Base-by-base conservation (phyloP, 371 early-diverging fungal species). In the Chytridium lagenaria region DNA sequence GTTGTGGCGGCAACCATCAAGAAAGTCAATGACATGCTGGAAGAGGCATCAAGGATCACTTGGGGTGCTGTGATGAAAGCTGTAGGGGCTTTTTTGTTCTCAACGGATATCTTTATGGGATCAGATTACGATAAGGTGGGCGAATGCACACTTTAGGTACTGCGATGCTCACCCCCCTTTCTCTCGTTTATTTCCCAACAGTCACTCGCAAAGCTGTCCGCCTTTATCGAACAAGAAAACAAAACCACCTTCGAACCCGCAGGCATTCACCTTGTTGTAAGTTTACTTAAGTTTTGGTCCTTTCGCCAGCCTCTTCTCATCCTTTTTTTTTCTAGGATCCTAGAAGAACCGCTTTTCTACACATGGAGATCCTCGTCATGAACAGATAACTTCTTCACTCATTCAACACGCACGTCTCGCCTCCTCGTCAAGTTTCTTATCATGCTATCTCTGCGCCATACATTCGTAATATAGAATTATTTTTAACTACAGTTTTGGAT, bases 271-370 rank as follows among this genome's bases (percentile, higher is more conserved):
- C 30, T 61, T 33, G 61, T 61, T 3, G 61, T 52, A 26, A 52
- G 55, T 10, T 15, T 12, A 5, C 55, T 10, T 52, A 19, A 19
- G 19, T 52, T 12, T 52, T 12, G 12, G 23, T 52, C 5, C 5
- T 22, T 15, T 10, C 12, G 23, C 12, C 55, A 7, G 23, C n/a
- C 55, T 7, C 5, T 52, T 52, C 44, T 44, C 19, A 44, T 19
- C 12, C 44, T 44, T 19, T 7, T 19, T 44, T 44, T 44, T 44
- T 7, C 12, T 57, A 70, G 36, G 57, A 52, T 30, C 39, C 33
- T 12, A 12, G 57, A 68, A 50, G 37, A 26, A 68, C 15, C 39
- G 28, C n/a, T 66, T 63, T n/a, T 76, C 38, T 39, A 19, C 31
- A 30, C n/a, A 66, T 39, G 16, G 67, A 36, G 39, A 36, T 66